Evolutionary conservation across 2,329 filamentous ascomycete genomes (phyloP).

Genomic region (Neofusicoccum umdonicola): DNA sequence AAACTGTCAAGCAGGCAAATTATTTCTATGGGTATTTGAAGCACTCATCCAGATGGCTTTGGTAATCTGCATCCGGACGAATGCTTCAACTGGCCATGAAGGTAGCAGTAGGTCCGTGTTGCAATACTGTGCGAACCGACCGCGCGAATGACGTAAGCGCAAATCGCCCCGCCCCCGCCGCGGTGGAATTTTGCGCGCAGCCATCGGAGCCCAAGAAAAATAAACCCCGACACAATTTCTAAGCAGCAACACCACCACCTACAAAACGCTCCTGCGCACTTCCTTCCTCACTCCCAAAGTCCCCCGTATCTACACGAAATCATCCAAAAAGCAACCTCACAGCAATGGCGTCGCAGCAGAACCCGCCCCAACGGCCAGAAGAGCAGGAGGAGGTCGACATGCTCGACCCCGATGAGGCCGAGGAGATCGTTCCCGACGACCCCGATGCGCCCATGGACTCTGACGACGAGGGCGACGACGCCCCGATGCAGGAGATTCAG

Average conservation of each 20-base stretch:
- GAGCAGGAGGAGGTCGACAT: slow-evolving; percentile 65
- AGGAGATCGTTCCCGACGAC: slow-evolving; percentile 68
- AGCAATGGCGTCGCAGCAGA: slow-evolving; percentile 21
- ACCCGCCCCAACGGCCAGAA: slow-evolving; percentile 19
- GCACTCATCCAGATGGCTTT: too few species aligned
- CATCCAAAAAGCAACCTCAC: neutral
- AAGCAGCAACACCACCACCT: slow-evolving; percentile 8
- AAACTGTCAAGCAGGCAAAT: too few species aligned
- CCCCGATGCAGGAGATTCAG: slow-evolving; percentile 64
- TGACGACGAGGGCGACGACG: slow-evolving; percentile 55
- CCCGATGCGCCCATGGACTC: slow-evolving; percentile 76
- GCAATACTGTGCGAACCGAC: too few species aligned
- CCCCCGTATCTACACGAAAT: neutral
- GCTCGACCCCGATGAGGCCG: slow-evolving; percentile 73
- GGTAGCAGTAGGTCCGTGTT: too few species aligned
- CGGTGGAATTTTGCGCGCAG: slow-evolving; percentile 1
- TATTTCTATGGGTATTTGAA: too few species aligned
- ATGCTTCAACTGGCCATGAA: too few species aligned
- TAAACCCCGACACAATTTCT: slow-evolving; percentile 16
- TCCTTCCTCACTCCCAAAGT: neutral
- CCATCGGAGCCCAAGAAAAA: slow-evolving; percentile 8
- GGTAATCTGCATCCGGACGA: too few species aligned
- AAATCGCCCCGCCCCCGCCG: slow-evolving; percentile 5
- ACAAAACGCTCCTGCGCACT: neutral
- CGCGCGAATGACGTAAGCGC: slow-evolving; percentile 11